These are phyloP conservation scores for Chrysoporthe austroafricana DNA, from an alignment of 2,329 filamentous ascomycete genomes.

Conservation along the genomic window DNA sequence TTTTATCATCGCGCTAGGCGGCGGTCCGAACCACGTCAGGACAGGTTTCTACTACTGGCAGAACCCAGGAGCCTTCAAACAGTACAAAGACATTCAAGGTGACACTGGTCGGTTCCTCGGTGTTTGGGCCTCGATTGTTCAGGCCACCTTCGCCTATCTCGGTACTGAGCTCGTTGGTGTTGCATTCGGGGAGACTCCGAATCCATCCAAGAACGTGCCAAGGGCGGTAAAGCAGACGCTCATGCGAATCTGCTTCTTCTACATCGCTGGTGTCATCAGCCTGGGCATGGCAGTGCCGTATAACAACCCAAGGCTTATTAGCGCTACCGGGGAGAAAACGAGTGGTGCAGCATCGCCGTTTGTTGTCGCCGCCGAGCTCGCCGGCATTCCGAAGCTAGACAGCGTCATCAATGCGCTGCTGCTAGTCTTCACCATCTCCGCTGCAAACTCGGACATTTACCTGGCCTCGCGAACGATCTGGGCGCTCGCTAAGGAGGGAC, in stretches of 20 bases:
- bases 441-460: constrained; percentile 64
- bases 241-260: constrained; percentile 60
- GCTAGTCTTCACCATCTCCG: constrained; percentile 61
- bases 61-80: constrained; percentile 47
- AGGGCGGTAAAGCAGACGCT: constrained; percentile 71
- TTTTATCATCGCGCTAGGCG: constrained; percentile 45
- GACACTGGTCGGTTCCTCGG: constrained; percentile 43
- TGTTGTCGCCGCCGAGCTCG: constrained; percentile 55
- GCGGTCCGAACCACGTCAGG: constrained; percentile 42
- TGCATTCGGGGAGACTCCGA: constrained; percentile 70
- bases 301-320: constrained; percentile 56
- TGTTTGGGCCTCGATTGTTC: constrained; percentile 43
- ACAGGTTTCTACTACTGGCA: constrained; percentile 50
- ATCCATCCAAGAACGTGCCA: constrained; percentile 69
- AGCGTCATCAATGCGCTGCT: constrained; percentile 64
- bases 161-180: constrained; percentile 69
- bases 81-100: constrained; percentile 36
- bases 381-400: constrained; percentile 54
- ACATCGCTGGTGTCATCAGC: constrained; percentile 66
- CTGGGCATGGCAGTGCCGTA: constrained; percentile 63
- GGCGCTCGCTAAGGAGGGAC: constrained; percentile 44
- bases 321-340: constrained; percentile 53
- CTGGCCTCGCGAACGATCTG: constrained; percentile 46
- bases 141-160: constrained; percentile 45
- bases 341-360: constrained; percentile 47